Conservation (phyloP, 2,329 filamentous ascomycete genomes). For the Xylaria multiplex region DNA sequence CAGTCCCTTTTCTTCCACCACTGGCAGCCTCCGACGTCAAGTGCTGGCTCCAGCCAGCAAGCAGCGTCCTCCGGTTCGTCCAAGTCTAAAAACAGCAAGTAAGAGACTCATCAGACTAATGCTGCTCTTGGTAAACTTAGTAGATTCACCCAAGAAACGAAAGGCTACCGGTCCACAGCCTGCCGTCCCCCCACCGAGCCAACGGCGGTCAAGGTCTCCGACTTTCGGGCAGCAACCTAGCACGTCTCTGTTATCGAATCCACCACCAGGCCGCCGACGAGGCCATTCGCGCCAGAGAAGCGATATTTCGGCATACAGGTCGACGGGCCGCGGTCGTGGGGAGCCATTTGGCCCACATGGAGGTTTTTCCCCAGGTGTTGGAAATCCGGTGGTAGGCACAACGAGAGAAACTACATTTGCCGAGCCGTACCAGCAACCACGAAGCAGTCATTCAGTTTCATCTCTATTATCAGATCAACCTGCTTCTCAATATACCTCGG, state of each 20-base stretch:
- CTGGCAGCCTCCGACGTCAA: constrained; percentile 83
- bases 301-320: constrained; percentile 65
- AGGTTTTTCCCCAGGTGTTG: constrained; percentile 52
- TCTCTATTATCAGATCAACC: constrained; percentile 57
- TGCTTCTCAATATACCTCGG: constrained; percentile 45
- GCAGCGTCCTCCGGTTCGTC: constrained; percentile 80
- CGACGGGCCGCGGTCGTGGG: constrained; percentile 52
- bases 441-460: constrained; percentile 56
- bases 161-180: constrained; percentile 72
- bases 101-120: constrained; percentile 55
- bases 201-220: constrained; percentile 61
- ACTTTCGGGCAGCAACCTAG: constrained; percentile 62
- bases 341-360: constrained; percentile 50
- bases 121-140: constrained; percentile 64
- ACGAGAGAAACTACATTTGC: constrained; percentile 50
- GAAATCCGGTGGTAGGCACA: constrained; percentile 42
- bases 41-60: constrained; percentile 72
- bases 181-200: constrained; percentile 58
- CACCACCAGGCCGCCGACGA: constrained; percentile 63
- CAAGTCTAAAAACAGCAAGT: constrained; percentile 60
- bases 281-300: constrained; percentile 73
- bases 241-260: constrained; percentile 62
- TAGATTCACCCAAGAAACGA: constrained; percentile 85
- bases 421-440: constrained; percentile 47
- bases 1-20: constrained; percentile 90